These are phyloP conservation scores for Kodamaea laetipori DNA, from an alignment of 805 yeast genomes.

Conservation along the genomic window DNA sequence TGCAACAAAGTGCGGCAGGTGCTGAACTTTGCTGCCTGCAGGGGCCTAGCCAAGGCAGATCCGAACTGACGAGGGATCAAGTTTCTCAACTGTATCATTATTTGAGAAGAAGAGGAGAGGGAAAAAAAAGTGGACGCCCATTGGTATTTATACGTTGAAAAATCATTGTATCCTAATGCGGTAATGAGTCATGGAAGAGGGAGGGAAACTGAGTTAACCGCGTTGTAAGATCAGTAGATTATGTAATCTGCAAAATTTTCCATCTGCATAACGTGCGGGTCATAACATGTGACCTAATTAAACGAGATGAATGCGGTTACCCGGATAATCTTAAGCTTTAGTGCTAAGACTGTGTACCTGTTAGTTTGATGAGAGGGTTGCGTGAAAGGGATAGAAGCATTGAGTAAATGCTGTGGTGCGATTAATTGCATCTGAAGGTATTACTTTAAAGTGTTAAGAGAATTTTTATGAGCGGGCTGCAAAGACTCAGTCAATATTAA, in stretches of 20 bases:
- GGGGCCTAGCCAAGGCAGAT: not conserved
- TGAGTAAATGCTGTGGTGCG: no score
- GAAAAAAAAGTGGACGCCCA: constrained; percentile 3
- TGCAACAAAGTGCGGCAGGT: constrained; percentile 13
- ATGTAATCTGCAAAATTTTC: constrained; percentile 2
- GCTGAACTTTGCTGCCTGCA: constrained; percentile 8
- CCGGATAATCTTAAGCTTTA: constrained; percentile 12
- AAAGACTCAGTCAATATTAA: no score
- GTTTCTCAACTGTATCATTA: constrained; percentile 14
- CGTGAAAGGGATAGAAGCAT: no score
- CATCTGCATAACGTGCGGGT: constrained; percentile 2
- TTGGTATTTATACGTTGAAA: constrained; percentile 17
- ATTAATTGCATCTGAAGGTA: no score
- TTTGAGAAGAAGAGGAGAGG: not conserved
- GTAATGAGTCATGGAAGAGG: constrained; percentile 30
- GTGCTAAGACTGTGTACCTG: no score
- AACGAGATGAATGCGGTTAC: constrained; percentile 9
- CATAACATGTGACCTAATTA: no score
- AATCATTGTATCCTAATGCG: constrained; percentile 27
- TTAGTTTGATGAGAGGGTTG: no score
- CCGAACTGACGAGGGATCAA: constrained; percentile 9
- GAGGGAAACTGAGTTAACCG: constrained; percentile 22
- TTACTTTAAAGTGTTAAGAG: no score
- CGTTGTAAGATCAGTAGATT: constrained; percentile 19
- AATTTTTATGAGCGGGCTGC: no score